phyloP scores from a whole-genome alignment of 164 flowering plant genomes.

The Nelumbo lutea region DNA sequence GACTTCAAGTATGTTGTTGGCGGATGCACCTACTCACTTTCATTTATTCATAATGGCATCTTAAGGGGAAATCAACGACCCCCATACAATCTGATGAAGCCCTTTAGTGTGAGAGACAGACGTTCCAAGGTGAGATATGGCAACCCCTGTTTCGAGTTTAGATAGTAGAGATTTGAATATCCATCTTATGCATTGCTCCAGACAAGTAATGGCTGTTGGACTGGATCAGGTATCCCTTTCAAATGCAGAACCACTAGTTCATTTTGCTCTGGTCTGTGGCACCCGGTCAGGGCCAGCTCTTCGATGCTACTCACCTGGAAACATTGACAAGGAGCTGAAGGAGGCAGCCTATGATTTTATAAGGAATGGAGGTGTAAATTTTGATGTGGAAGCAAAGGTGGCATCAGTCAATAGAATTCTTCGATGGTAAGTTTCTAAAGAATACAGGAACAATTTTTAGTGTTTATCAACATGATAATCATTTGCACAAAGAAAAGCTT shows the following conservation, averaged over 20 bases:
- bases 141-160: too few relatives aligned
- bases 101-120: conserved; percentile 56
- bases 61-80: conserved; percentile 76
- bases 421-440: conserved; percentile 53
- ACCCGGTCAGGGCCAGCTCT: conserved; percentile 77
- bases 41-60: conserved; percentile 77
- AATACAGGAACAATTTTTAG: too few relatives aligned
- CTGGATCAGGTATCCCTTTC: conserved; percentile 60
- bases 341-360: conserved; percentile 66
- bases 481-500: too few relatives aligned
- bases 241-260: conserved; percentile 67
- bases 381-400: conserved; percentile 44
- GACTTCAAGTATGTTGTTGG: conserved; percentile 87
- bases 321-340: conserved; percentile 69
- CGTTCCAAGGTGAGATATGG: conserved; percentile 46
- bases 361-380: conserved; percentile 52
- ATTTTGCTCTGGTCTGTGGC: conserved; percentile 74
- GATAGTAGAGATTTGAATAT: too few relatives aligned
- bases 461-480: too few relatives aligned
- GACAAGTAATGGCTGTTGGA: neutral
- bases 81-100: conserved; percentile 72
- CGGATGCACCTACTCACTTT: conserved; percentile 73
- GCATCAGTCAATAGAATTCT: conserved; percentile 51
- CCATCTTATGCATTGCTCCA: too few relatives aligned
- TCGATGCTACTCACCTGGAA: conserved; percentile 70